phyloP scores from a whole-genome alignment of 1,284 basidiomycete genomes.

The Ceratobasidium sp. region DNA sequence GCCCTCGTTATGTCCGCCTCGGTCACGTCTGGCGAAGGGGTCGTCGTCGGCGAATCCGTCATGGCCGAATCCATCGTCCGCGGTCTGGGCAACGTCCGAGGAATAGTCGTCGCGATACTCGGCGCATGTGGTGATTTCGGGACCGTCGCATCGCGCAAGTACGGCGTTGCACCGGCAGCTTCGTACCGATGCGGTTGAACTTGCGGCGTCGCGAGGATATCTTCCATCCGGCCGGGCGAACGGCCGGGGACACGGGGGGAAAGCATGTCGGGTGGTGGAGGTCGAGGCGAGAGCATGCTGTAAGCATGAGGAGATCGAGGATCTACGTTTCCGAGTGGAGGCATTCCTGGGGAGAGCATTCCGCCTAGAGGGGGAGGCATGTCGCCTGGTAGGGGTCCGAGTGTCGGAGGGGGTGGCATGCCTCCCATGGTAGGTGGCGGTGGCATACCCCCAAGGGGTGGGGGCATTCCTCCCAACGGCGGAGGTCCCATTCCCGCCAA shows the following conservation, averaged over 20 bases:
- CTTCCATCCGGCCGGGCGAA: neutral
- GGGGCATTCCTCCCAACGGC: neutral
- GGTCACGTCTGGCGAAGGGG: constrained; percentile 7
- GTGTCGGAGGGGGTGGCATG: too few species aligned
- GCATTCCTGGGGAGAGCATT: too few species aligned
- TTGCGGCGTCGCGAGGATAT: neutral
- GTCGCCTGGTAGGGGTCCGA: too few species aligned
- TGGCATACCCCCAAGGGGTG: neutral
- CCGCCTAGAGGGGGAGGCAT: too few species aligned
- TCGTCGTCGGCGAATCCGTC: neutral
- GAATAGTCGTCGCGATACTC: constrained; percentile 16
- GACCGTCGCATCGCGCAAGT: constrained; percentile 4
- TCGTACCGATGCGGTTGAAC: neutral
- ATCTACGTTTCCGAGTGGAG: neutral
- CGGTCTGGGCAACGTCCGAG: constrained; percentile 14
- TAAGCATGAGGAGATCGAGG: neutral
- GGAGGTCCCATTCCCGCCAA: too few species aligned
- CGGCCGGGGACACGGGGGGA: neutral
- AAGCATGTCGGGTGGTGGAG: neutral
- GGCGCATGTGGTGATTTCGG: neutral
- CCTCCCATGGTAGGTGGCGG: neutral
- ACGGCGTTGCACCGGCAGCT: constrained; percentile 20
- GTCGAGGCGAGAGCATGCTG: neutral
- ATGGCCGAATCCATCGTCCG: constrained; percentile 16
- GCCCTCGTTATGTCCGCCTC: constrained; percentile 23